These are phyloP conservation scores for Boletus rex-veris DNA, from an alignment of 768 basidiomycete genomes.

Conservation along the genomic window DNA sequence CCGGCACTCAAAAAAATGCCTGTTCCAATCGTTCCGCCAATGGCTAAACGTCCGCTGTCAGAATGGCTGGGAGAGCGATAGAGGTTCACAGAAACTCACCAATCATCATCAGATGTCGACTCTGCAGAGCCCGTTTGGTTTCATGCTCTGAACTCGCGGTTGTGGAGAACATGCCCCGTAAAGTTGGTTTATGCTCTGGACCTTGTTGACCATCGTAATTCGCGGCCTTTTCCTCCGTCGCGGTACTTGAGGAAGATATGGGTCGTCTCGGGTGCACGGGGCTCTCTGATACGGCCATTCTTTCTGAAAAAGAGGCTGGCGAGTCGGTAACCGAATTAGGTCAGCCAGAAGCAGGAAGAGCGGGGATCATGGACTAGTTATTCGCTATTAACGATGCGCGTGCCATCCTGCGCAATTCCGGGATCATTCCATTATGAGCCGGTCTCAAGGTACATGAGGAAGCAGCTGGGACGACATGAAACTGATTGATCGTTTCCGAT, in stretches of 20 bases:
- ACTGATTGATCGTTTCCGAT: too few relatives aligned
- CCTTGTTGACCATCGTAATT: conserved; percentile 1
- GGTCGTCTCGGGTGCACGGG: not conserved
- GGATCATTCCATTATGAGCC: not conserved
- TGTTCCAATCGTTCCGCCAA: conserved; percentile 57
- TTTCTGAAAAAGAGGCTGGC: not conserved
- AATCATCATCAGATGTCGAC: conserved; percentile 43
- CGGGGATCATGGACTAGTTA: not conserved
- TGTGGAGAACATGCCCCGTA: conserved; percentile 7
- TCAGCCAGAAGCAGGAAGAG: not conserved
- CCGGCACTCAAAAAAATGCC: conserved; percentile 62
- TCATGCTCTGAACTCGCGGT: conserved; percentile 15
- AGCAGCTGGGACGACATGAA: too few relatives aligned
- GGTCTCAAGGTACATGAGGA: not conserved
- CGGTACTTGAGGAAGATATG: not conserved
- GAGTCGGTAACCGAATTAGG: not conserved
- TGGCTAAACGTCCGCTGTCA: conserved; percentile 33
- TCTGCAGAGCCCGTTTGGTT: conserved; percentile 39
- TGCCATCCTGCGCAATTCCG: not conserved
- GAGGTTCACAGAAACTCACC: conserved; percentile 21
- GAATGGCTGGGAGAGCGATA: not conserved
- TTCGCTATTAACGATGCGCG: not conserved
- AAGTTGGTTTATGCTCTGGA: not conserved
- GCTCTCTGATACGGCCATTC: not conserved
- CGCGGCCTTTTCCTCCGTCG: not conserved